Conservation (phyloP, 2,329 filamentous ascomycete species). For the Diaporthe nobilis region DNA sequence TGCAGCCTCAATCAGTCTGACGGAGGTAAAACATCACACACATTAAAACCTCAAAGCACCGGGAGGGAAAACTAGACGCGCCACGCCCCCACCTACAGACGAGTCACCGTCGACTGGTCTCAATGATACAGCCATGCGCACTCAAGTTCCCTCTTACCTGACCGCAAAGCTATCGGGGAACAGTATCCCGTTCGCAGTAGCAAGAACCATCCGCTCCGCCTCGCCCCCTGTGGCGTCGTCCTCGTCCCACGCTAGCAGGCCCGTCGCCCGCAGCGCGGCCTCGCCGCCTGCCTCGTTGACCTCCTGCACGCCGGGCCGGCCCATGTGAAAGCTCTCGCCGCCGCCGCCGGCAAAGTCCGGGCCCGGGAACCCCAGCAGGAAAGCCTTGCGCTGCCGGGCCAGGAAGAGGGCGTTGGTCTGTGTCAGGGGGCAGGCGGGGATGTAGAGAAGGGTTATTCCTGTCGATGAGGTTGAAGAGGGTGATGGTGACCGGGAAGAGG, state of each 20-base stretch:
- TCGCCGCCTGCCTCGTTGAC: constrained; percentile 57
- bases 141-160: neutral
- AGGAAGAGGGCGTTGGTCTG: constrained; percentile 60
- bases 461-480: neutral
- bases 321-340: constrained; percentile 53
- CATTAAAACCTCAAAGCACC: neutral
- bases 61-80: neutral
- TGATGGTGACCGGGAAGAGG: constrained; percentile 15
- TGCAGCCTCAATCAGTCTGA: constrained; percentile 3
- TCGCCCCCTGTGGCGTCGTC: constrained; percentile 50
- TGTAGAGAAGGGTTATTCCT: constrained; percentile 52
- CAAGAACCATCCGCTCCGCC: constrained; percentile 52
- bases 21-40: neutral
- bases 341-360: constrained; percentile 56
- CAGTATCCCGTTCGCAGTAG: constrained; percentile 57
- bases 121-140: neutral
- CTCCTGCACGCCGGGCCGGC: constrained; percentile 54
- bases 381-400: constrained; percentile 57
- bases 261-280: constrained; percentile 58
- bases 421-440: constrained; percentile 58
- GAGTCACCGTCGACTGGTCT: neutral
- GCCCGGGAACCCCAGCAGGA: constrained; percentile 57
- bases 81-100: neutral
- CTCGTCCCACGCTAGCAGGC: constrained; percentile 58
- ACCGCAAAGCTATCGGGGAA: constrained; percentile 57